A percentile compares a stretch with the other conserved stretches of the same genome.
Evolutionary conservation across 352 stramenopile genomes (phyloP).

Genomic region (Pythium coloratum): DNA sequence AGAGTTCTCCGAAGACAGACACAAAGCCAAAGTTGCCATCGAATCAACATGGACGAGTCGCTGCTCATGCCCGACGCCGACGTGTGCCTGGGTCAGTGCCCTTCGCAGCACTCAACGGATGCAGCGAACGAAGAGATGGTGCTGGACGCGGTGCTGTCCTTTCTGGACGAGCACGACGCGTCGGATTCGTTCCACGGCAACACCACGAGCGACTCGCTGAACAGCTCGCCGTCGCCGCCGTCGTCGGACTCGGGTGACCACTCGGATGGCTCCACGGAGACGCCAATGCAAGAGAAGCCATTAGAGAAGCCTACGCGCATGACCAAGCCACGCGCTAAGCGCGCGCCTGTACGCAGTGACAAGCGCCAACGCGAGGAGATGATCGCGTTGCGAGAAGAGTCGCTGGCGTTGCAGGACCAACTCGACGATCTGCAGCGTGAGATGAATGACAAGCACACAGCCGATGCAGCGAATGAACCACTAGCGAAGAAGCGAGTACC

Average conservation of each 20-base stretch:
- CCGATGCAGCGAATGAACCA: not conserved
- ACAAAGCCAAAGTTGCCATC: too few species aligned
- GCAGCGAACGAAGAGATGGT: not conserved
- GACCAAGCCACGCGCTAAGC: not conserved
- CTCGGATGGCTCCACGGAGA: not conserved
- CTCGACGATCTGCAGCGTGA: conserved; percentile 28
- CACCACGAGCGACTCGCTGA: conserved; percentile 10
- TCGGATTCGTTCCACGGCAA: not conserved
- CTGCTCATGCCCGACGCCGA: too few species aligned
- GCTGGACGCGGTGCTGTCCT: conserved; percentile 13
- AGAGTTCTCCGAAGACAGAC: too few species aligned
- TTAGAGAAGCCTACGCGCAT: too few species aligned
- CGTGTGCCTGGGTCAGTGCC: not conserved
- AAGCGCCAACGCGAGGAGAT: conserved; percentile 43
- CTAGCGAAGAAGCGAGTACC: conserved; percentile 3
- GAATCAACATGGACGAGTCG: too few species aligned
- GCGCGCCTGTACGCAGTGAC: conserved; percentile 18
- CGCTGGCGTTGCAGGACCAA: conserved; percentile 30
- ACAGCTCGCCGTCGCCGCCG: not conserved
- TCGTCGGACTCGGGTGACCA: not conserved
- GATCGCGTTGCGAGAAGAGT: conserved; percentile 22
- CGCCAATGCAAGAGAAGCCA: too few species aligned
- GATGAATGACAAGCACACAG: not conserved
- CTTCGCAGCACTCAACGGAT: not conserved
- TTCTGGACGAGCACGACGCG: conserved; percentile 12